Base-by-base conservation (phyloP, 306 rosid species). In the Corylus heterophylla region DNA sequence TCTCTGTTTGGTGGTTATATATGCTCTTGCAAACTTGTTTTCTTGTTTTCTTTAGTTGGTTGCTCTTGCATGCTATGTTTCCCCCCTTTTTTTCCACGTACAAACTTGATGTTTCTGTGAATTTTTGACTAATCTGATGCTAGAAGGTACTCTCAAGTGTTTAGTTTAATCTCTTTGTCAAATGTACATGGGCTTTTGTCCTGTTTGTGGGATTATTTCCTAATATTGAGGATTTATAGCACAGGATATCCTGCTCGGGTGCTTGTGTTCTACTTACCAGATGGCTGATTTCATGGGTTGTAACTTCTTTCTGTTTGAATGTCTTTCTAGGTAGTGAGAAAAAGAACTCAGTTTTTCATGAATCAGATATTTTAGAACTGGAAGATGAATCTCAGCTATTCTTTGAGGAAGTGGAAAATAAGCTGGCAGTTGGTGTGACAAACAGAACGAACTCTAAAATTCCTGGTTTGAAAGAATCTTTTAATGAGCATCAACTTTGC, bases 271-370 rank as follows among this genome's bases (percentile, higher is more conserved):
- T 14, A 50, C 29, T 39, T 47, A 73, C 39, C 52, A 29, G 51
- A 18, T 68, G 71, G 11, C 69, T 75, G 78, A 18, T 35, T 69
- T 74, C 62, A 10, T 52, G 48, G 51, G 68, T 79, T 27, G 48
- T 8, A 64, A 14, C 50, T 74, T 25, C 47, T 54, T 77, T 37
- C 35, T 63, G 22, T 54, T 72, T 74, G 67, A 58, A 61, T 10
- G 8, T 61, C 69, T 52, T 73, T n/a, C 35, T 76, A 87, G 86
- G 84, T 50, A 56, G 37, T 56, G 71, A 73, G 75, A 59, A 79
- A 45, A 75, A 48, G 75, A 55, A 22, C 27, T n/a, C 58, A 18
- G 50, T 50, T 79, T 70, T 42, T 76, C 72, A 71, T 29, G 83
- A 79, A 42, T 76, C 47, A 49, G 73, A 35, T 54, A 51, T 47